phyloP scores from a whole-genome alignment of 352 stramenopile genomes.

The Pythium grandisporangium region DNA sequence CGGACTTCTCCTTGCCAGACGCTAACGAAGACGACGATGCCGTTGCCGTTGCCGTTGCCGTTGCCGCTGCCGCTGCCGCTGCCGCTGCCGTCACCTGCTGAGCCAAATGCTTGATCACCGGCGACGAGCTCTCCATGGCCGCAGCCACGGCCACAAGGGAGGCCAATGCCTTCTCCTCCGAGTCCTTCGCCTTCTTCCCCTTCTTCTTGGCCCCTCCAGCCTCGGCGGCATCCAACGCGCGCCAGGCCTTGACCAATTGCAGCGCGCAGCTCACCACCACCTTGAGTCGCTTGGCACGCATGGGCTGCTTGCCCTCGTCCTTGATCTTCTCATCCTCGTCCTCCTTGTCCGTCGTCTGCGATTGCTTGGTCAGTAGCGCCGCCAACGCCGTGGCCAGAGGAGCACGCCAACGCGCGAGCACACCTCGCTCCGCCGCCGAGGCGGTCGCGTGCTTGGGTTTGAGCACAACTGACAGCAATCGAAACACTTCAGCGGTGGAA shows the following conservation, averaged over 20 bases:
- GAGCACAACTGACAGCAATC: slow-evolving; percentile 50
- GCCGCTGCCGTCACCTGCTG: slow-evolving; percentile 33
- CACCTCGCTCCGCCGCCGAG: slow-evolving; percentile 19
- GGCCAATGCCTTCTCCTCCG: slow-evolving; percentile 21
- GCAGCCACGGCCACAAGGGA: slow-evolving; percentile 32
- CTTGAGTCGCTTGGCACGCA: slow-evolving; percentile 75
- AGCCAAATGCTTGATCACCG: slow-evolving; percentile 64
- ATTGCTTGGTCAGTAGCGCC: slow-evolving; percentile 31
- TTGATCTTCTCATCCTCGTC: slow-evolving; percentile 12
- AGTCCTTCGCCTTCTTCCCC: too few species aligned
- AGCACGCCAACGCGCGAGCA: slow-evolving; percentile 21
- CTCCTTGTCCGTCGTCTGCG: slow-evolving; percentile 16
- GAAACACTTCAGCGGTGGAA: slow-evolving; percentile 69
- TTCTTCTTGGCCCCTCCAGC: slow-evolving; percentile 2
- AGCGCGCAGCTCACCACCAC: slow-evolving; percentile 50
- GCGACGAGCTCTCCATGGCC: slow-evolving; percentile 43
- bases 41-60: slow-evolving; percentile 1
- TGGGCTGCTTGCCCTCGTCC: slow-evolving; percentile 39
- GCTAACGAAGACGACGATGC: slow-evolving; percentile 5
- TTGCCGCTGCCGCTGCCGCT: slow-evolving; percentile 15
- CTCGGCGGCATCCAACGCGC: slow-evolving; percentile 12
- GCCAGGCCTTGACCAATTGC: slow-evolving; percentile 61
- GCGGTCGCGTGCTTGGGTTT: slow-evolving; percentile 46
- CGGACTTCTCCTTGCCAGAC: slow-evolving; percentile 12
- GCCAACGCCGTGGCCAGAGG: slow-evolving; percentile 35